Percentiles rank a stretch among this genome's conserved stretches.
Conservation (phyloP, 1,284 basidiomycete species). For the Mycocalia duriaeana region DNA sequence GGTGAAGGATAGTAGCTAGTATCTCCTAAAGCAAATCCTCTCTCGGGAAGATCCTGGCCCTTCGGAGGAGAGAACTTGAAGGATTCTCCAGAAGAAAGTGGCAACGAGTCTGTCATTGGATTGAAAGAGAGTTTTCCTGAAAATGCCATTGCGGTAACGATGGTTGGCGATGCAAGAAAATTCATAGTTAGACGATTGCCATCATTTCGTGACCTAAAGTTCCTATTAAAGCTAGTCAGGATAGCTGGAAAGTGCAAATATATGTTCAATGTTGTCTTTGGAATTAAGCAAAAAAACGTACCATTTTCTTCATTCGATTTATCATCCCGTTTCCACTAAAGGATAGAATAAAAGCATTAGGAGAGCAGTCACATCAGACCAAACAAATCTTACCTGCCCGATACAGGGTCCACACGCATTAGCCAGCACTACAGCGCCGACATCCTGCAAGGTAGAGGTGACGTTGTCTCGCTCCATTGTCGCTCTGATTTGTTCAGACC, state of each 20-base stretch:
- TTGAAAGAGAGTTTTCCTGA: slow-evolving; percentile 95
- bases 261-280: too few species aligned
- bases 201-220: slow-evolving; percentile 99
- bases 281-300: too few species aligned
- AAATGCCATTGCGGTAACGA: slow-evolving; percentile 97
- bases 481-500: slow-evolving; percentile 96
- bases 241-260: slow-evolving; percentile 65
- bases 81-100: slow-evolving; percentile 88
- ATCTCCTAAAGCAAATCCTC: slow-evolving; percentile 94
- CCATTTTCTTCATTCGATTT: too few species aligned
- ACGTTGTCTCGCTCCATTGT: slow-evolving; percentile 96
- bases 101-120: slow-evolving; percentile 89
- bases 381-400: slow-evolving; percentile 99
- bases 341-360: too few species aligned
- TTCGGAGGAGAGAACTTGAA: slow-evolving; percentile 94
- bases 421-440: slow-evolving; percentile 91
- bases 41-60: slow-evolving; percentile 90
- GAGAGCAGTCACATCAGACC: too few species aligned
- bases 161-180: slow-evolving; percentile 96
- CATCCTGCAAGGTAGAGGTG: slow-evolving; percentile 82
- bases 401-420: slow-evolving; percentile 99
- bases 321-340: too few species aligned
- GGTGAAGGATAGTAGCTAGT: slow-evolving; percentile 97
- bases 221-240: slow-evolving; percentile 99
- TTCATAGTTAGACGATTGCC: slow-evolving; percentile 99